Evolutionary conservation across 2,329 filamentous ascomycete genomes (phyloP).

Genomic region (Claviceps lovelessii): DNA sequence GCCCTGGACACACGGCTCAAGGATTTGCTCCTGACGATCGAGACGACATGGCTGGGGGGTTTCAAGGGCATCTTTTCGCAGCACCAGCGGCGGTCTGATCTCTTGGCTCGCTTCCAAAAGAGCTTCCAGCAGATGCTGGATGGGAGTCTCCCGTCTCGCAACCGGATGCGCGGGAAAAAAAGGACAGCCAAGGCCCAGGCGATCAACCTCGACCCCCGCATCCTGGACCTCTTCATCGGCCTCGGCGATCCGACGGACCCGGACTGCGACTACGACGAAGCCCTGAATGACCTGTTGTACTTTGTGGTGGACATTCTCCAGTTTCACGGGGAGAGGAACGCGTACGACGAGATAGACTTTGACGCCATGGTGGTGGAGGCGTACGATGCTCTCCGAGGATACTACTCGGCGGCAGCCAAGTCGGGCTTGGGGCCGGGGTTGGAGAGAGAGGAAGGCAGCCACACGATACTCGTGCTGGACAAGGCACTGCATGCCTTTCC

Average conservation of each 20-base stretch:
- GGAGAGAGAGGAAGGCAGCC: constrained; percentile 32
- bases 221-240: constrained; percentile 79
- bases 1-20: constrained; percentile 63
- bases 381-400: constrained; percentile 66
- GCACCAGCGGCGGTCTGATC: constrained; percentile 43
- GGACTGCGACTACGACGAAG: constrained; percentile 67
- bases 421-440: constrained; percentile 13
- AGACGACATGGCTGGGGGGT: constrained; percentile 87
- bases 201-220: constrained; percentile 40
- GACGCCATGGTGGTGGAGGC: constrained; percentile 82
- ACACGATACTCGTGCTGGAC: constrained; percentile 83
- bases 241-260: constrained; percentile 59
- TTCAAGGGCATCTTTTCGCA: constrained; percentile 91
- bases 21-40: constrained; percentile 69
- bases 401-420: constrained; percentile 44
- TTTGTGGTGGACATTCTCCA: constrained; percentile 94
- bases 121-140: constrained; percentile 68
- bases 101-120: constrained; percentile 62
- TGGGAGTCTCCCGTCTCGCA: constrained; percentile 72
- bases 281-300: constrained; percentile 82
- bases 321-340: constrained; percentile 90
- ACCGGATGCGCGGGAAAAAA: constrained; percentile 44
- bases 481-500: constrained; percentile 83
- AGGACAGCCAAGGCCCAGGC: constrained; percentile 27
- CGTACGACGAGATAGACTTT: constrained; percentile 95